phyloP scores from a whole-genome alignment of 306 rosid genomes.

The Castanea sativa region DNA sequence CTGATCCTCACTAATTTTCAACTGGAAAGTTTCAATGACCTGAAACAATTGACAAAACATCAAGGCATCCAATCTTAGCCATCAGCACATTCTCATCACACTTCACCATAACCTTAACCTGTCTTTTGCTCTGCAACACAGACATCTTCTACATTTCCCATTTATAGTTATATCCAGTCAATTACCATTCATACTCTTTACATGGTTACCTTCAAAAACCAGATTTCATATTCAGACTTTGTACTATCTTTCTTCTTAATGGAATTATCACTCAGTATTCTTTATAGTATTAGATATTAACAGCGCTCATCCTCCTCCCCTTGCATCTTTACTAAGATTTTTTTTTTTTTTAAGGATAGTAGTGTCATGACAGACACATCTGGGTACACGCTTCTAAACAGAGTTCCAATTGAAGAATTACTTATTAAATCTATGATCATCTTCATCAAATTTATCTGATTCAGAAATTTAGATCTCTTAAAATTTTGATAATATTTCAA shows the following conservation, averaged over 20 bases:
- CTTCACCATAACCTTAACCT: not conserved
- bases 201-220: not conserved
- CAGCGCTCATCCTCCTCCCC: not conserved
- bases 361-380: not conserved
- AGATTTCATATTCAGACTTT: not conserved
- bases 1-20: conserved; percentile 70
- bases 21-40: conserved; percentile 79
- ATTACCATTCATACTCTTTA: not conserved
- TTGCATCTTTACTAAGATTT: not conserved
- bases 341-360: not conserved
- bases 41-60: conserved; percentile 31
- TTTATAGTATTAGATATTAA: not conserved
- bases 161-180: not conserved
- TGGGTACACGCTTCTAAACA: not conserved
- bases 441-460: not conserved
- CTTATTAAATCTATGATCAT: not conserved
- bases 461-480: not conserved
- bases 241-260: not conserved
- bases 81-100: not conserved
- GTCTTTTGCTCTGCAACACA: not conserved
- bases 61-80: not conserved
- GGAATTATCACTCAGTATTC: not conserved
- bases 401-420: not conserved
- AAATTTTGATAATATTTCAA: not conserved
- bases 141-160: not conserved